phyloP scores from a whole-genome alignment of 225 moss, liverwort and hornwort species.

The Polytrichum formosum region DNA sequence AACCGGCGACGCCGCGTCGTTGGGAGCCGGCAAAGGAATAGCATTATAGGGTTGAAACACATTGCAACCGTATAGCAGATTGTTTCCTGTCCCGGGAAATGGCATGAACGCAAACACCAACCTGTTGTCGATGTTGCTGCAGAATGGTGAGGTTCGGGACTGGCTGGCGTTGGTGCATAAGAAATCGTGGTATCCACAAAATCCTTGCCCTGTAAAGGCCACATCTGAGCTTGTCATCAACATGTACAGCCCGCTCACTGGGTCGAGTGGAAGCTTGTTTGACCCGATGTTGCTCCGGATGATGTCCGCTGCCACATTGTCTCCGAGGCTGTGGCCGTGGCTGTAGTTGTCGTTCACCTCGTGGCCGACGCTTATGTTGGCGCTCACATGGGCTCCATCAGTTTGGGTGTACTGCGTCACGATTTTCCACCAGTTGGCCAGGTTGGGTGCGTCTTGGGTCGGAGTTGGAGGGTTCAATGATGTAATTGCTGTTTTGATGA shows the following conservation, averaged over 20 bases:
- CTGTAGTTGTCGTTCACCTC: constrained; percentile 12
- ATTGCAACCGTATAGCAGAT: no score
- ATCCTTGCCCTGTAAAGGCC: not conserved
- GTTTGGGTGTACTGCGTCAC: constrained; percentile 11
- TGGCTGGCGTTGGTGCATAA: no score
- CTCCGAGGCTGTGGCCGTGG: constrained; percentile 1
- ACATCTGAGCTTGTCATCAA: constrained; percentile 3
- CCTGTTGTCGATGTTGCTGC: no score
- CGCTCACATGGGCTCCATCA: constrained; percentile 8
- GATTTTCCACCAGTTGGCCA: constrained; percentile 23
- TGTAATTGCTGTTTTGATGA: constrained; percentile 2
- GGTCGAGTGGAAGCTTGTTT: no score
- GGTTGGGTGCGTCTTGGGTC: constrained; percentile 8
- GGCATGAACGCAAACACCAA: no score
- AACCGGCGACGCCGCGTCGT: not conserved
- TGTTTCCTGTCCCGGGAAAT: no score
- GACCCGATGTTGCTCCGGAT: no score
- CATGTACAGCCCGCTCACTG: no score
- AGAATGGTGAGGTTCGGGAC: no score
- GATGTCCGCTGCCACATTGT: no score
- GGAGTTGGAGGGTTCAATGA: constrained; percentile 8
- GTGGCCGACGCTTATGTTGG: constrained; percentile 3
- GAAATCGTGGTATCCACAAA: not conserved
- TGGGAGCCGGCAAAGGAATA: not conserved
- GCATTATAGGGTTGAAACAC: no score